Conservation (phyloP, 2,329 filamentous ascomycete species). For the Monilinia vaccinii-corymbosi region DNA sequence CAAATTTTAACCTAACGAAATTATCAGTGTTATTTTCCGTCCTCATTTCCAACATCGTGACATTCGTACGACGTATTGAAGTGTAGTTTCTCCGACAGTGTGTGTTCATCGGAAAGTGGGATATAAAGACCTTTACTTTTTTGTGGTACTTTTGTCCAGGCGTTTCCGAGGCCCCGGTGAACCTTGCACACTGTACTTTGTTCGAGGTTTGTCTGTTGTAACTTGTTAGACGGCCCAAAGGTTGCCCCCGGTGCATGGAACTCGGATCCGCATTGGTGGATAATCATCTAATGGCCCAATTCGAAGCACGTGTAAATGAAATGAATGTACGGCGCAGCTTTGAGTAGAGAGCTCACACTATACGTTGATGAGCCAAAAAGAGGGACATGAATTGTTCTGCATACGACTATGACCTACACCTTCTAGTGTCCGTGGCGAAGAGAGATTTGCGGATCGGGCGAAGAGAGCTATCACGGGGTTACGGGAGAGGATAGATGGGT, state of each 20-base stretch:
- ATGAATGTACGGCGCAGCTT: no score
- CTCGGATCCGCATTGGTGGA: background rate
- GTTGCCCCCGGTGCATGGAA: background rate
- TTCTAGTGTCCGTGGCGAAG: no score
- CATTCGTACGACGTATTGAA: background rate
- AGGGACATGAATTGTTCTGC: no score
- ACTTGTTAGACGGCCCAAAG: no score
- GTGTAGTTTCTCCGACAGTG: background rate
- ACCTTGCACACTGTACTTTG: background rate
- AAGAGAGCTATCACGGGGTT: no score
- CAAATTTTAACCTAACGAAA: no score
- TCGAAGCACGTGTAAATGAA: background rate
- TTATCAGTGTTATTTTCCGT: background rate
- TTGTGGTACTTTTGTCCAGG: background rate
- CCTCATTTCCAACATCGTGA: background rate
- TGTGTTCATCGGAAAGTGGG: background rate
- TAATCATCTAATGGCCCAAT: background rate
- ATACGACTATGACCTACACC: no score
- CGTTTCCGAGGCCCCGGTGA: background rate
- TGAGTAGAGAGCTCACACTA: no score
- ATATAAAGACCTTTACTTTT: background rate
- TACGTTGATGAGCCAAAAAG: no score
- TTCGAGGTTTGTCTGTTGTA: background rate
- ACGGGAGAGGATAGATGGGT: no score
- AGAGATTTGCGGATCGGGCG: no score